Percentiles rank a stretch among this genome's conserved stretches.
Evolutionary conservation across 495 filamentous ascomycete genomes (phyloP).

Genomic region (Eremomyces bilateralis): DNA sequence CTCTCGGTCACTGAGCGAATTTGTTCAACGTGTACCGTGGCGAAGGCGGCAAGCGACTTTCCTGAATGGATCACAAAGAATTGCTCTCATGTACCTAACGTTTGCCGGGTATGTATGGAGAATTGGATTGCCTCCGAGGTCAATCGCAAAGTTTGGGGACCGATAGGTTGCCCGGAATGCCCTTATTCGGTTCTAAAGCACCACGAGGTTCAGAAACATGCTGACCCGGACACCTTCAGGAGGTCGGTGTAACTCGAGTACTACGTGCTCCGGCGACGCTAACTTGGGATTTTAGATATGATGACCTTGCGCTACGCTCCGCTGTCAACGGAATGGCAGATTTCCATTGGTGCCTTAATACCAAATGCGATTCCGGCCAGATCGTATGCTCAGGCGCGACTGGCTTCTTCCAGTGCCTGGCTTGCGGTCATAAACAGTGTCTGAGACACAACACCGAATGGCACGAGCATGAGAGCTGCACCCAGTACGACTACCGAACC

Average conservation of each 20-base stretch:
- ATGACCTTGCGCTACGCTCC: conserved; percentile 5
- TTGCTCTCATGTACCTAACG: too few relatives aligned
- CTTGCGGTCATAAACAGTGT: conserved; percentile 19
- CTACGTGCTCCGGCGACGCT: not conserved
- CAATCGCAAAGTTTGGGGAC: conserved; percentile 7
- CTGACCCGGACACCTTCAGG: conserved; percentile 3
- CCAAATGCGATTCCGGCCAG: conserved; percentile 10
- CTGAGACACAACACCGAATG: conserved; percentile 18
- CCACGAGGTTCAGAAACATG: conserved; percentile 7
- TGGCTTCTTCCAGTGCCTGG: conserved; percentile 14
- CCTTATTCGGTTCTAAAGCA: conserved; percentile 3
- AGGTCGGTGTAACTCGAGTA: conserved; percentile 1
- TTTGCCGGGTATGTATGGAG: conserved; percentile 7
- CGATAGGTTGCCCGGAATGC: conserved; percentile 12
- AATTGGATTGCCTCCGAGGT: conserved; percentile 9
- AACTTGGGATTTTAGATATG: conserved; percentile 5
- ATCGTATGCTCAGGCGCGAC: conserved; percentile 4
- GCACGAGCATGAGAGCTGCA: conserved; percentile 21
- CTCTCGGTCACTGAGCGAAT: too few relatives aligned
- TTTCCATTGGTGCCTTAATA: conserved; percentile 10
- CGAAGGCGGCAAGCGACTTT: too few relatives aligned
- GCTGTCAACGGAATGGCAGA: conserved; percentile 8
- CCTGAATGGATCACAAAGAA: too few relatives aligned
- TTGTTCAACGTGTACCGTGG: too few relatives aligned
- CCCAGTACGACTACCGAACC: conserved; percentile 17